These are phyloP conservation scores for Rhizoclosmatium globosum DNA, from an alignment of 192 early-diverging fungal genomes.

Conservation along the genomic window DNA sequence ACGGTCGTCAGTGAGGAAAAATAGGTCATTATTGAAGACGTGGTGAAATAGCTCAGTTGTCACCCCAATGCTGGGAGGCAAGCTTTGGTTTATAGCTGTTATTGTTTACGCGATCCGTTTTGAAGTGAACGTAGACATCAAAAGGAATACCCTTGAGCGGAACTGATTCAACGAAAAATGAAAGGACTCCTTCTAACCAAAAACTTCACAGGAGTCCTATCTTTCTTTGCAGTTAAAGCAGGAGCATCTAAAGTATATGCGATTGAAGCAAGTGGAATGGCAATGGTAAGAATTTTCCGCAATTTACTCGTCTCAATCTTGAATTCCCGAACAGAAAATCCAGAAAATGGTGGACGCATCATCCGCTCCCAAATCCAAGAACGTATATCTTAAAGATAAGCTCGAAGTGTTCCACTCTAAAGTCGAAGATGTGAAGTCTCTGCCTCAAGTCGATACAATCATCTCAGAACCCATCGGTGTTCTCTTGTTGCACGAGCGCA, in stretches of 20 bases:
- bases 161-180: background rate
- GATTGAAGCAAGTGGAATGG: slow-evolving; percentile 96
- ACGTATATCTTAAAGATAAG: slow-evolving; percentile 77
- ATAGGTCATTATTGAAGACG: too few species aligned
- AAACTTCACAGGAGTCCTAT: slow-evolving; percentile 71
- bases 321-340: slow-evolving; percentile 69
- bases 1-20: background rate
- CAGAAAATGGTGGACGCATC: slow-evolving; percentile 71
- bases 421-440: slow-evolving; percentile 78
- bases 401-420: slow-evolving; percentile 88
- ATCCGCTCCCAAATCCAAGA: slow-evolving; percentile 56
- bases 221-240: slow-evolving; percentile 94
- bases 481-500: slow-evolving; percentile 95
- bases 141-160: background rate
- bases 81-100: too few species aligned
- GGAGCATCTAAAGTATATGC: slow-evolving; percentile 95
- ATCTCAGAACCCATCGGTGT: slow-evolving; percentile 98
- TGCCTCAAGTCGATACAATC: slow-evolving; percentile 91
- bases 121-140: background rate
- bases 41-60: too few species aligned
- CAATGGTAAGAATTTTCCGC: slow-evolving; percentile 41
- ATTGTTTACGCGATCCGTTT: background rate
- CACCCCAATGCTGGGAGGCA: too few species aligned
- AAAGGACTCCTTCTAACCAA: background rate
- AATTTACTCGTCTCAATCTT: background rate